Evolutionary conservation across 129 eudicot species (phyloP), one percentile per base, ranked within the genome.

Genomic region (Lonicera japonica): DNA sequence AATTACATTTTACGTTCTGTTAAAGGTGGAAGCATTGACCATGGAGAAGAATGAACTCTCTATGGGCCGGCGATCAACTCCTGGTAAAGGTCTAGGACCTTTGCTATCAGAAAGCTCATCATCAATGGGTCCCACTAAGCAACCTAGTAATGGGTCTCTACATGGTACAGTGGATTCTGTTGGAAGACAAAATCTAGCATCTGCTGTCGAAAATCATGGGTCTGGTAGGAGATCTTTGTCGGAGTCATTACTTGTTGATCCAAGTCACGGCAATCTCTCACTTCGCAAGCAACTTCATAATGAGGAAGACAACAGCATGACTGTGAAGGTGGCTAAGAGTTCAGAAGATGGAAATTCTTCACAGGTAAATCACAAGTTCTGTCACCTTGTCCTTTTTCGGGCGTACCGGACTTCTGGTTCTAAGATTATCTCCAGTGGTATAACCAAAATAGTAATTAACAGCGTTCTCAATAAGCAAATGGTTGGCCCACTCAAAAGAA

Each of bases 171-270:
- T 81, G 50, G 87, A 83, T 74, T 72, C 86, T 66, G 70, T 80
- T 10, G 85, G 91, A 24, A 82, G 85, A 63, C 97, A 77, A 61
- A 91, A 84, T 77, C 60, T 91, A 66, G 90, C 95, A 47, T 80
- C 98, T 52, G 94, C 77, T 38, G 70, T 91, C 14, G 96, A 87
- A 71, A 86, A 83, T 18, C 97, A 87, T 72, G 98, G 98, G 59
- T 91, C 98, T 18, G 89, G 95, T 55, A 66, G 98, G 73, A 87
- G 75, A 75, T 91, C 98, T 24, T 69, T 91, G 67, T 91, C 98
- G 21, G 96, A 87, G 71, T 82, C 96, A 38, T 86, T 91, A 67
- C 73, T 77, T 47, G 76, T 56, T 34, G 84, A 91, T 83, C 82
- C 87, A 25, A 80, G 69, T 70, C 70, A 68, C 62, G 87, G 95